These are phyloP conservation scores for Colletotrichum sp. DNA, from an alignment of 2,329 filamentous ascomycete genomes.

Conservation along the genomic window DNA sequence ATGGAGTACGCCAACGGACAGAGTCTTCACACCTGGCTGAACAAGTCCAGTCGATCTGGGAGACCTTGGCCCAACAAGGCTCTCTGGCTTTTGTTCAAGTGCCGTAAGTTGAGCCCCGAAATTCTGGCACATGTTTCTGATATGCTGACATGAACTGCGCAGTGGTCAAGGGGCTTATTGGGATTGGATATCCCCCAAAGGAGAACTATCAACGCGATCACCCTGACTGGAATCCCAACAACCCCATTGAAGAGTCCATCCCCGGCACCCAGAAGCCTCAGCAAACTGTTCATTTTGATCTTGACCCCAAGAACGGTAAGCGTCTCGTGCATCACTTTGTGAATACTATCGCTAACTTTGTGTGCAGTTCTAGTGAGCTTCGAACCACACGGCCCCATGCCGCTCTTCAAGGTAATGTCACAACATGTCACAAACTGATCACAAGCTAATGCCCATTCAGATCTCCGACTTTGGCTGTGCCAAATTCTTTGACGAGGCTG, in stretches of 20 bases:
- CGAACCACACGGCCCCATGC: background rate
- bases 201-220: background rate
- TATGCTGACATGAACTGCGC: background rate
- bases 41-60: background rate
- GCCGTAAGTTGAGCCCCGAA: background rate
- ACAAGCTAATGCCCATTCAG: background rate
- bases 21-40: slow-evolving; percentile 19
- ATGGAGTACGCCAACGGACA: slow-evolving; percentile 30
- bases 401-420: slow-evolving; percentile 13
- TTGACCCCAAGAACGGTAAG: slow-evolving; percentile 32
- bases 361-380: background rate
- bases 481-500: slow-evolving; percentile 1
- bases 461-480: slow-evolving; percentile 8
- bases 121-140: background rate
- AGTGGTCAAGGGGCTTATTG: slow-evolving; percentile 31
- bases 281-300: slow-evolving; percentile 14
- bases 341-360: background rate
- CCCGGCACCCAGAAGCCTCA: background rate
- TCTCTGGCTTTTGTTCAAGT: slow-evolving; percentile 13
- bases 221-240: background rate
- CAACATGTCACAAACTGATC: background rate
- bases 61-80: slow-evolving; percentile 7
- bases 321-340: rapidly evolving
- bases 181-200: slow-evolving; percentile 26
- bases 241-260: slow-evolving; percentile 2